These are phyloP conservation scores for Przewalskia tangutica DNA, from an alignment of 257 asterid species.

Conservation along the genomic window DNA sequence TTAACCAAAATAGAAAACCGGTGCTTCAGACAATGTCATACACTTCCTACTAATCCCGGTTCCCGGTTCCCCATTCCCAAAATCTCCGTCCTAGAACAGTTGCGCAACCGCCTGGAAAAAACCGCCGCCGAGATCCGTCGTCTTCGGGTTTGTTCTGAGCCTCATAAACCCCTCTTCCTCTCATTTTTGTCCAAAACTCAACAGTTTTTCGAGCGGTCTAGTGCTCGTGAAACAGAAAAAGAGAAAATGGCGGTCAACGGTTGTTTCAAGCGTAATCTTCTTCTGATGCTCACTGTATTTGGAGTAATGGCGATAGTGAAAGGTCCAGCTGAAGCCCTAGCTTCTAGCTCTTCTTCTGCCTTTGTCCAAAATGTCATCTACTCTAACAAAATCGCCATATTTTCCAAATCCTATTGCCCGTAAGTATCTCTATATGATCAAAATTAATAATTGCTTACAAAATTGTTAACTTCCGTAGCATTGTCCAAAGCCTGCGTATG, in stretches of 20 bases:
- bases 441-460: neutral
- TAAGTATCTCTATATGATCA: slow-evolving; percentile 17
- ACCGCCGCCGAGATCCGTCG: neutral
- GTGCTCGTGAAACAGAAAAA: slow-evolving; percentile 10
- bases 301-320: slow-evolving; percentile 33
- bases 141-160: neutral
- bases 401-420: slow-evolving; percentile 99
- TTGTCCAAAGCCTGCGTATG: neutral
- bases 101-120: neutral
- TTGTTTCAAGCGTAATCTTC: slow-evolving; percentile 28
- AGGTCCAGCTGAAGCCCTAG: slow-evolving; percentile 39
- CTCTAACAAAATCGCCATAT: slow-evolving; percentile 75
- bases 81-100: neutral
- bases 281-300: slow-evolving; percentile 34
- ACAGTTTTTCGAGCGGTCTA: neutral
- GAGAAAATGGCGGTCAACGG: slow-evolving; percentile 16
- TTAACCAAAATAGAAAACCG: neutral
- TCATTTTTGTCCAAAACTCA: neutral
- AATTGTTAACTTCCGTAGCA: neutral
- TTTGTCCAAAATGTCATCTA: slow-evolving; percentile 74
- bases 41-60: neutral
- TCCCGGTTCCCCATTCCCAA: neutral
- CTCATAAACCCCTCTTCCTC: neutral
- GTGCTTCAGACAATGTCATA: neutral
- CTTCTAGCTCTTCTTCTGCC: slow-evolving; percentile 78